Evolutionary conservation across 352 stramenopile species (phyloP).

Genomic region (Phytophthora quininea): DNA sequence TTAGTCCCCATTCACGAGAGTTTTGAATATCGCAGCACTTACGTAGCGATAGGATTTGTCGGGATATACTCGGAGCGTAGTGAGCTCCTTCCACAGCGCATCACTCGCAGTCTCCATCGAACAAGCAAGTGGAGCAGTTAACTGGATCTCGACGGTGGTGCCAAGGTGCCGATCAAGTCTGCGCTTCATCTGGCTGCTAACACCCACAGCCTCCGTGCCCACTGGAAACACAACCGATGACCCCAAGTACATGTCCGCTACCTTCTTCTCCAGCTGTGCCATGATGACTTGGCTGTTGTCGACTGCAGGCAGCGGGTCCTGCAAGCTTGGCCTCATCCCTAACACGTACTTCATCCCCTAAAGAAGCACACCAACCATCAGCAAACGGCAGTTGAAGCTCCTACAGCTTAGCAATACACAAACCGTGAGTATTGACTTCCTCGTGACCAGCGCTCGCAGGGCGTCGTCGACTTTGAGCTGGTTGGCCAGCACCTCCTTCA

Average conservation of each 20-base stretch:
- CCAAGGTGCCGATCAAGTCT: constrained; percentile 8
- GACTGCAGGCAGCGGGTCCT: constrained; percentile 4
- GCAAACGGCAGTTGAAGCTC: constrained; percentile 1
- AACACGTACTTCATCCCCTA: constrained; percentile 31
- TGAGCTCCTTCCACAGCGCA: constrained; percentile 31
- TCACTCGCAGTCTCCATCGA: constrained; percentile 19
- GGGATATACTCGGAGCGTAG: constrained; percentile 20
- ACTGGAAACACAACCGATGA: constrained; percentile 8
- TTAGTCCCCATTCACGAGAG: no score
- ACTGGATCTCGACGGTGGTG: constrained; percentile 23
- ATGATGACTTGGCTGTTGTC: constrained; percentile 34
- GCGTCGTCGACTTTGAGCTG: constrained; percentile 27
- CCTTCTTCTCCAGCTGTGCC: constrained; percentile 25
- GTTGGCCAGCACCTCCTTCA: constrained; percentile 23
- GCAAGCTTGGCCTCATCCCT: neutral
- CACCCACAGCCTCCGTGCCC: neutral
- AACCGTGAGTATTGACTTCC: constrained; percentile 24
- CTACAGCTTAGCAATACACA: neutral
- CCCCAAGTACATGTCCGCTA: constrained; percentile 23
- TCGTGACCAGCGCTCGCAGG: constrained; percentile 18
- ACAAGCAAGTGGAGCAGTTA: constrained; percentile 20
- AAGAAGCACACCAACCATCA: constrained; percentile 3
- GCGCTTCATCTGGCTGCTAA: constrained; percentile 20
- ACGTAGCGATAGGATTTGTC: constrained; percentile 42
- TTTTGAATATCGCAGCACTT: constrained; percentile 7